Percentiles rank a stretch among this genome's conserved stretches.
Evolutionary conservation across 139 green algal species (phyloP).

Genomic region (Tetradesmus lagerheimii): DNA sequence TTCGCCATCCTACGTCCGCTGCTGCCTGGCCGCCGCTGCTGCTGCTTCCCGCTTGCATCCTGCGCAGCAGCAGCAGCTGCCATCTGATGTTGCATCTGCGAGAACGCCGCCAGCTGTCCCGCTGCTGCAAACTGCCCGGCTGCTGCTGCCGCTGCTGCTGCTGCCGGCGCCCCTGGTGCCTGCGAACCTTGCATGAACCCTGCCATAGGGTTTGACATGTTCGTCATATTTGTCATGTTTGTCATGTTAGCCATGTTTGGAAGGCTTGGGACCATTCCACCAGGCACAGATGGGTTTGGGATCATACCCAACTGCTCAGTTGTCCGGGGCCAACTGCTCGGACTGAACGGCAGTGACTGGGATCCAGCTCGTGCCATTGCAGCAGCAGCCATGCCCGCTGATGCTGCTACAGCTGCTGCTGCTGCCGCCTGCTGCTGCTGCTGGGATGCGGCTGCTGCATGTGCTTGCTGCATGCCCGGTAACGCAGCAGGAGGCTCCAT

Average conservation of each 20-base stretch:
- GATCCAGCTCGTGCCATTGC: background rate
- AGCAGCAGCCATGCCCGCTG: background rate
- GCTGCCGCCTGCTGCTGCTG: slow-evolving; percentile 3
- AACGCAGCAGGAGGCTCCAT: background rate
- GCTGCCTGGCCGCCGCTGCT: background rate
- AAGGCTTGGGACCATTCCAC: background rate
- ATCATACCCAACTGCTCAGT: background rate
- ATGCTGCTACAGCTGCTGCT: background rate
- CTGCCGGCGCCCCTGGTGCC: slow-evolving; percentile 8
- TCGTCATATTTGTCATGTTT: background rate
- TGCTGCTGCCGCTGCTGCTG: background rate
- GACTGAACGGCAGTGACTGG: background rate
- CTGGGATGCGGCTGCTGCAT: background rate
- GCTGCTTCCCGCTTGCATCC: background rate
- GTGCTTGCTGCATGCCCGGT: too few relatives aligned
- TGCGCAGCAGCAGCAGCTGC: background rate
- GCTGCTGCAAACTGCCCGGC: slow-evolving; percentile 3
- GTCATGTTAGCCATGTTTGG: background rate
- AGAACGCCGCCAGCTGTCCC: background rate
- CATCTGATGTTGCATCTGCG: background rate
- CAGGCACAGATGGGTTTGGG: slow-evolving; percentile 5
- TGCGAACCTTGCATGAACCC: background rate
- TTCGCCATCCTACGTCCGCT: slow-evolving; percentile 15
- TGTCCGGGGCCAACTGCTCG: background rate
- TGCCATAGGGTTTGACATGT: background rate